Percentiles rank a stretch among this genome's conserved stretches.
Conservation (phyloP, 202 grass and related monocot species). For the Cymbopogon flexuosus region DNA sequence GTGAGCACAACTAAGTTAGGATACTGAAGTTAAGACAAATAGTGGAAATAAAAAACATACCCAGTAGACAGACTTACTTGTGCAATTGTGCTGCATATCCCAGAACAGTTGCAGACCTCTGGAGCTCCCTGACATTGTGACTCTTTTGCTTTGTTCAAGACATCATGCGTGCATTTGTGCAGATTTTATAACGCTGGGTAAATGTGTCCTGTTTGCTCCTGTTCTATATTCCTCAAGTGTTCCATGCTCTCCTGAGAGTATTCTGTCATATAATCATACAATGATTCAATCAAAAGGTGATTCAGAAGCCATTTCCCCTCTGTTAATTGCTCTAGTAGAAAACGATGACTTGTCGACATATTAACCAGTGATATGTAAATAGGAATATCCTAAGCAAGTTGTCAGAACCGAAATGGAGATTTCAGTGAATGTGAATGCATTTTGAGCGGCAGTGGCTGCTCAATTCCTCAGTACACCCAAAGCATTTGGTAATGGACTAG, state of each 20-base stretch:
- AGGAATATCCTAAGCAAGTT: not conserved
- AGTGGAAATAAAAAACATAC: no score
- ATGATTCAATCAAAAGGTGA: not conserved
- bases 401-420: not conserved
- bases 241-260: slow-evolving; percentile 29
- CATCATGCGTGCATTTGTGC: not conserved
- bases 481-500: not conserved
- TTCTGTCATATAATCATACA: slow-evolving; percentile 18
- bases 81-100: no score
- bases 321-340: not conserved
- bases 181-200: slow-evolving; percentile 25
- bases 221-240: slow-evolving; percentile 2
- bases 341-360: not conserved
- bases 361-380: not conserved
- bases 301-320: not conserved
- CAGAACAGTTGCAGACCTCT: no score
- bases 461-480: not conserved
- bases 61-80: no score
- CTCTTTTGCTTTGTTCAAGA: no score
- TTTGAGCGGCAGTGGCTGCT: not conserved
- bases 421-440: not conserved
- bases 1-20: not conserved
- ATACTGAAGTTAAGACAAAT: not conserved
- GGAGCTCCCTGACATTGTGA: no score
- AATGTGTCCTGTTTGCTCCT: not conserved